Evolutionary conservation across 768 basidiomycete species (phyloP).

Genomic region (Termitomyces sp.): DNA sequence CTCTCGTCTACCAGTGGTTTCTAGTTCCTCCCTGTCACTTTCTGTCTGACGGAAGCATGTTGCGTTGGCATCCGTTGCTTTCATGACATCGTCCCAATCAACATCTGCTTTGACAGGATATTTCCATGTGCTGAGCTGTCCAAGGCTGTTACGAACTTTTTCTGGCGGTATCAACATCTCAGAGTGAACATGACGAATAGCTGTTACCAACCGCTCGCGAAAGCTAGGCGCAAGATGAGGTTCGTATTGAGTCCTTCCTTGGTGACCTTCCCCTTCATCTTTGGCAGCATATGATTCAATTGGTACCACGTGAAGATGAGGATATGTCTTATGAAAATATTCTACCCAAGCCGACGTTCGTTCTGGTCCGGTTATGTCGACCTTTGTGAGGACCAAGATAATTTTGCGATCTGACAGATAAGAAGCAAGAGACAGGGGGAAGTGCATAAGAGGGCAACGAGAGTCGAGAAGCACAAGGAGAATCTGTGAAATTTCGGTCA

Average conservation of each 20-base stretch:
- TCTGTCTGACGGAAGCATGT: constrained; percentile 33
- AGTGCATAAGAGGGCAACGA: constrained; percentile 84
- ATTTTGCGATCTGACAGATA: constrained; percentile 54
- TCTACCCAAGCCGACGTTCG: constrained; percentile 62
- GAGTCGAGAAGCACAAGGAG: constrained; percentile 85
- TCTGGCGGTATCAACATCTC: constrained; percentile 67
- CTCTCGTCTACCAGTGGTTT: constrained; percentile 13
- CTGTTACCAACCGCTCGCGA: constrained; percentile 56
- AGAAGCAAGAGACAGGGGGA: constrained; percentile 68
- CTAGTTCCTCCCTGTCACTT: constrained; percentile 21
- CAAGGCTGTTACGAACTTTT: constrained; percentile 42
- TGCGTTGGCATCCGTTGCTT: constrained; percentile 30
- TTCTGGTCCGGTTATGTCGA: constrained; percentile 73
- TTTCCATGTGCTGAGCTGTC: constrained; percentile 55
- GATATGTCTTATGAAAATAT: constrained; percentile 51
- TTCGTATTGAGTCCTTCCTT: constrained; percentile 47
- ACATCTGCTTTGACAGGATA: constrained; percentile 59
- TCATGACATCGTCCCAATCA: constrained; percentile 67
- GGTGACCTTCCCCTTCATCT: constrained; percentile 28
- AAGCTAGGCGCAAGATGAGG: constrained; percentile 68
- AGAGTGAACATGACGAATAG: constrained; percentile 61
- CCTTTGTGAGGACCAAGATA: constrained; percentile 83
- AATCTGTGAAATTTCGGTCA: constrained; percentile 87
- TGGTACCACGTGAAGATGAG: constrained; percentile 56
- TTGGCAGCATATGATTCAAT: constrained; percentile 75